Conservation (phyloP, 2,329 filamentous ascomycete genomes). For the Chaetomiaceae sp. region DNA sequence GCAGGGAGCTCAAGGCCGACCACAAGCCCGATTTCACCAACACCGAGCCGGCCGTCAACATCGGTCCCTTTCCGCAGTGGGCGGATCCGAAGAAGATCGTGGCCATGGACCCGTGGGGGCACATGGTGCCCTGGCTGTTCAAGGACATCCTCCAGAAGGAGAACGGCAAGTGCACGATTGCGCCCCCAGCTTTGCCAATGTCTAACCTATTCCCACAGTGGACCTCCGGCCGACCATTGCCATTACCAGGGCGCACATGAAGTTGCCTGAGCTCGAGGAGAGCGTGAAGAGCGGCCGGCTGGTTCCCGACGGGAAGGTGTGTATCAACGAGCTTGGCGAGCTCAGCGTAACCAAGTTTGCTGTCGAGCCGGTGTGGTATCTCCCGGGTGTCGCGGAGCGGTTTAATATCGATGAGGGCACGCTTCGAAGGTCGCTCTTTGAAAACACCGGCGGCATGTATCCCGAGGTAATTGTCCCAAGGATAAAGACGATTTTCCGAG, state of each 20-base stretch:
- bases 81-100: slow-evolving; percentile 89
- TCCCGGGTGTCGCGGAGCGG: slow-evolving; percentile 81
- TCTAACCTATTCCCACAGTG: slow-evolving; percentile 38
- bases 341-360: slow-evolving; percentile 94
- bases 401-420: slow-evolving; percentile 93
- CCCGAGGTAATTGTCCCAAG: slow-evolving; percentile 56
- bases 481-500: neutral
- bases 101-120: slow-evolving; percentile 92
- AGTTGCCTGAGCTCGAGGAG: slow-evolving; percentile 88
- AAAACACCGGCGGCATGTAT: slow-evolving; percentile 93
- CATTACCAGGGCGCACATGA: slow-evolving; percentile 91
- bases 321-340: slow-evolving; percentile 79
- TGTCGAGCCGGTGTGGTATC: slow-evolving; percentile 89
- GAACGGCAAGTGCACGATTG: slow-evolving; percentile 44
- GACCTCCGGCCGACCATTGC: slow-evolving; percentile 89
- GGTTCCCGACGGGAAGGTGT: slow-evolving; percentile 79
- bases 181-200: slow-evolving; percentile 12
- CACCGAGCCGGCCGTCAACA: slow-evolving; percentile 84
- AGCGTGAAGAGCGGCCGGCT: slow-evolving; percentile 77
- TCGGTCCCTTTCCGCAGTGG: slow-evolving; percentile 90
- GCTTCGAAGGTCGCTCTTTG: slow-evolving; percentile 81
- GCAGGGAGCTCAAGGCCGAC: slow-evolving; percentile 77
- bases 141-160: slow-evolving; percentile 73
- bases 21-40: slow-evolving; percentile 68
- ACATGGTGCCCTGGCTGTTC: slow-evolving; percentile 79